Evolutionary conservation across 176 grass and related monocot species (phyloP).

Genomic region (Lolium rigidum): DNA sequence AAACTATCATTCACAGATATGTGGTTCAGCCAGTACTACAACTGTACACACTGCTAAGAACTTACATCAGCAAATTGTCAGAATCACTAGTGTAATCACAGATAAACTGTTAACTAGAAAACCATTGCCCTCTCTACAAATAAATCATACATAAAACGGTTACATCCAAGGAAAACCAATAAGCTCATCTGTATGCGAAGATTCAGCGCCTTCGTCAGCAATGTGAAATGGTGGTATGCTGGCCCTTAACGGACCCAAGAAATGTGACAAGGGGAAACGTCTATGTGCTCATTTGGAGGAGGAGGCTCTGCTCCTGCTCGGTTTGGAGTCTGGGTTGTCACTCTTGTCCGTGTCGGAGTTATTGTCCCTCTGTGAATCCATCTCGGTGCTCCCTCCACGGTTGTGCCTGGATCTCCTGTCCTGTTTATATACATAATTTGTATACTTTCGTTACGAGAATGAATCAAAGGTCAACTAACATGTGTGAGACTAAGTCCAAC

Average conservation of each 20-base stretch:
- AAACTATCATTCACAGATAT: slow-evolving; percentile 54
- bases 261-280: slow-evolving; percentile 16
- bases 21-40: slow-evolving; percentile 40
- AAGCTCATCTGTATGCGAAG: slow-evolving; percentile 26
- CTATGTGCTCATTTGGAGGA: slow-evolving; percentile 54
- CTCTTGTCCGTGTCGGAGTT: slow-evolving; percentile 87
- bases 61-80: slow-evolving; percentile 53
- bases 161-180: slow-evolving; percentile 40
- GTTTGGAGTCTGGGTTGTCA: slow-evolving; percentile 73
- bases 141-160: slow-evolving; percentile 49
- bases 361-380: slow-evolving; percentile 77
- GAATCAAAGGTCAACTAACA: neutral
- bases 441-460: slow-evolving; percentile 14
- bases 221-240: slow-evolving; percentile 20
- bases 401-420: slow-evolving; percentile 66
- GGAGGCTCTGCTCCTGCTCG: slow-evolving; percentile 55
- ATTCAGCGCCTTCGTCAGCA: slow-evolving; percentile 46
- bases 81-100: slow-evolving; percentile 39
- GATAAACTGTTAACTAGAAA: slow-evolving; percentile 44
- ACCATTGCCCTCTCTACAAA: slow-evolving; percentile 60
- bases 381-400: slow-evolving; percentile 57
- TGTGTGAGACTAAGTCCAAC: neutral
- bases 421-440: slow-evolving; percentile 45
- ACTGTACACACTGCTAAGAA: slow-evolving; percentile 62
- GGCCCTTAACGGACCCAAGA: slow-evolving; percentile 24